Evolutionary conservation across 2,329 filamentous ascomycete species (phyloP).

Genomic region (Talaromyces sp.): DNA sequence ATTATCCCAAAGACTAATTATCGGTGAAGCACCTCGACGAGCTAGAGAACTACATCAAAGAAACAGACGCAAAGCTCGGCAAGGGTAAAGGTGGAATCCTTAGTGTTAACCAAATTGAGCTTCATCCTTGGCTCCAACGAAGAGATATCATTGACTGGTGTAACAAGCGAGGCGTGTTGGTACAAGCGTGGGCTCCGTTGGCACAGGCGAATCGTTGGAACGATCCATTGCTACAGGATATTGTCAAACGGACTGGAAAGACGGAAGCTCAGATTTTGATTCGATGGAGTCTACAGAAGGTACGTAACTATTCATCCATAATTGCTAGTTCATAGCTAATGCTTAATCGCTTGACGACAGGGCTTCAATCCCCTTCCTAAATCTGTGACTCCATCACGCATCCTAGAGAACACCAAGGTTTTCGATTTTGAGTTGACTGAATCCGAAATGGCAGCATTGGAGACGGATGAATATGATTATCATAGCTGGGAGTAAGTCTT

Average conservation of each 20-base stretch:
- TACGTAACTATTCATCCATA: neutral
- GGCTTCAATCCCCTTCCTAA: conserved; percentile 63
- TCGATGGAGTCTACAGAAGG: conserved; percentile 1
- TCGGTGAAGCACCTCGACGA: conserved; percentile 34
- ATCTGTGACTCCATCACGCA: conserved; percentile 58
- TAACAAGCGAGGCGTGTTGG: conserved; percentile 57
- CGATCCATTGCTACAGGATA: conserved; percentile 50
- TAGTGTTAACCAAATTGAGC: conserved; percentile 81
- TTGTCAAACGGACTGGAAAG: conserved; percentile 34
- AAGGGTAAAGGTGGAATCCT: conserved; percentile 64
- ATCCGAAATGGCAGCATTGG: conserved; percentile 59
- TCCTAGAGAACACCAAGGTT: conserved; percentile 58
- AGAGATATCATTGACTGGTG: conserved; percentile 78
- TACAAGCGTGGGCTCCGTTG: conserved; percentile 56
- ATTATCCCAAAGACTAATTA: neutral
- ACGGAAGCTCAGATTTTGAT: neutral
- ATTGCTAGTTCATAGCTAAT: too few relatives aligned
- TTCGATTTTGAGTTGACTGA: conserved; percentile 59
- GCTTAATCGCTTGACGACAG: conserved; percentile 27
- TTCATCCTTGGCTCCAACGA: conserved; percentile 82
- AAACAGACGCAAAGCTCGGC: conserved; percentile 35
- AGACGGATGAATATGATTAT: conserved; percentile 50
- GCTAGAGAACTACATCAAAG: conserved; percentile 39
- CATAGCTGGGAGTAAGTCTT: conserved; percentile 2
- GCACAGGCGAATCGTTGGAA: conserved; percentile 48